Base-by-base conservation (phyloP, 352 stramenopile genomes). In the Phytophthora capsici region DNA sequence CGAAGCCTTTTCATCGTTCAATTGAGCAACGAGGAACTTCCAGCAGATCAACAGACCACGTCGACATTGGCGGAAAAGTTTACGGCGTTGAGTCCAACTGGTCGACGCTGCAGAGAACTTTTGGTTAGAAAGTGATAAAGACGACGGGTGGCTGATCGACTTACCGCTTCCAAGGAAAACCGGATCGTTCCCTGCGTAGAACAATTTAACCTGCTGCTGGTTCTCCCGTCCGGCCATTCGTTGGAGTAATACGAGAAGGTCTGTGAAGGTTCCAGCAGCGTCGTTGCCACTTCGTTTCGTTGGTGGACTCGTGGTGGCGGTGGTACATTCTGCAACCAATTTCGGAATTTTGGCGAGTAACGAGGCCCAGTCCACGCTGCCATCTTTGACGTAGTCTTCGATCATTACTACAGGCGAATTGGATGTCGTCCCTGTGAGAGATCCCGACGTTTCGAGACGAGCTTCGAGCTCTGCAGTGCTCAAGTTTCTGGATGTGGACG, bases 191-290 rank as follows among this genome's bases (percentile, higher is more conserved):
- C 78, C 73, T 8, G 55, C 70, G 51, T 92, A 92, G 66, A 78
- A 92, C 14, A 73, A 65, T 23, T 71, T 48, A 16, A 90, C 82
- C 56, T 88, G 75, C 4, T 65, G 53, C 53, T 90, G 81, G 28
- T 74, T 77, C 19, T 92, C 84, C 16, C 74, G 79, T 9, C 73
- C 56, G 4, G 75, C 79, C 79, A 90, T 88, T 69, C 88, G 84
- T 46, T 73, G 71, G 20, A 91, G 66, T 26, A 88, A 57, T 6
- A 78, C 73, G 16, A 80, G 58, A 25, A 87, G 63, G 17, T 59
- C 43, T 14, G 30, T 37, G 67, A 86, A 78, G 37, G 65, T 69
- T 9, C 22, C 38, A 1, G 47, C 16, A n/a, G 19, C 19, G 19
- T 60, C 63, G 43, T n/a, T 57, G 2, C 20, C 47, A 10, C 19